phyloP scores from a whole-genome alignment of 768 basidiomycete genomes.

The Tylopilus vinaceipallidus region DNA sequence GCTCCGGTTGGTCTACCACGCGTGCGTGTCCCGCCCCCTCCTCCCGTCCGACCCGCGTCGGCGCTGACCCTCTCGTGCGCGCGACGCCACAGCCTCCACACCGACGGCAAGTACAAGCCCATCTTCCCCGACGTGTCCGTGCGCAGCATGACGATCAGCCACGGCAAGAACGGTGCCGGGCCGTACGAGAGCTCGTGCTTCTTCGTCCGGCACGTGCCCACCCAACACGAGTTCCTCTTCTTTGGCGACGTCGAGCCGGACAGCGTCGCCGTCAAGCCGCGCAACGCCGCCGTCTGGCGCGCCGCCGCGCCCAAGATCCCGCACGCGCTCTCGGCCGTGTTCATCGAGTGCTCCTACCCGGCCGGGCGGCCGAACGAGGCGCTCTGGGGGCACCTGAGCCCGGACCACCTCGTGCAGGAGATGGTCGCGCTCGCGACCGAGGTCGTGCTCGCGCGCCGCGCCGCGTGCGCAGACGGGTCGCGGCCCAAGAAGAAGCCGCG shows the following conservation, averaged over 20 bases:
- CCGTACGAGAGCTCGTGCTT: constrained; percentile 80
- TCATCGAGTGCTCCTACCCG: constrained; percentile 94
- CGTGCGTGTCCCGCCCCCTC: constrained; percentile 42
- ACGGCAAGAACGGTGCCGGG: constrained; percentile 57
- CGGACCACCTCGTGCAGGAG: constrained; percentile 77
- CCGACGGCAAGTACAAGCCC: constrained; percentile 50
- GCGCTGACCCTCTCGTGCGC: constrained; percentile 4
- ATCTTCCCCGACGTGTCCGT: constrained; percentile 60
- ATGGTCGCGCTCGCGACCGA: constrained; percentile 66
- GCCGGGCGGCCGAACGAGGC: constrained; percentile 61
- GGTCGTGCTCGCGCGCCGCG: constrained; percentile 47
- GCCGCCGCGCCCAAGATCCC: constrained; percentile 77
- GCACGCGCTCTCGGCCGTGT: constrained; percentile 67
- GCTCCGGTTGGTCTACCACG: constrained; percentile 59
- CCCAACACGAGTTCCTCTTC: constrained; percentile 76
- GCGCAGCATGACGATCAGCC: constrained; percentile 65
- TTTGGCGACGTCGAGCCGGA: constrained; percentile 96
- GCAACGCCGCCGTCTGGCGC: constrained; percentile 74
- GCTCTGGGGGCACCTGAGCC: constrained; percentile 86
- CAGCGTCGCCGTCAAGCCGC: constrained; percentile 56
- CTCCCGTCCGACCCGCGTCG: not conserved
- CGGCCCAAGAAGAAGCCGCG: constrained; percentile 38
- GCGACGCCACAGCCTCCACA: constrained; percentile 40
- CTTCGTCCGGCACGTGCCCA: constrained; percentile 71
- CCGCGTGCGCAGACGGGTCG: not conserved